These are phyloP conservation scores for Syncephalastrum monosporum DNA, from an alignment of 371 early-diverging fungal genomes.

Conservation along the genomic window DNA sequence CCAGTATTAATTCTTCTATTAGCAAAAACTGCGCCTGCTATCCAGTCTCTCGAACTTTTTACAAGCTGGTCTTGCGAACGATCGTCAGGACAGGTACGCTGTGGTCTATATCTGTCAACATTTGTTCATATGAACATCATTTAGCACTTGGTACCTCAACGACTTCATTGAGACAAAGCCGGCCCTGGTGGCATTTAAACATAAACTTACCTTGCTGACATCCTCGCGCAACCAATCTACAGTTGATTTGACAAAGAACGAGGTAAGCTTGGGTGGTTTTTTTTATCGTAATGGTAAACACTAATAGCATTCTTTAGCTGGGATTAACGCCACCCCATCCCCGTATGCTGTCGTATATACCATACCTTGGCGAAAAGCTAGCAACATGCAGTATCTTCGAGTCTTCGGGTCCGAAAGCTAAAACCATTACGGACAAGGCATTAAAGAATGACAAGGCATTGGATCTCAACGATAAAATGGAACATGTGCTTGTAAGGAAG, in stretches of 20 bases:
- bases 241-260: too few species aligned
- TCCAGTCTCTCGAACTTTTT: conserved; percentile 37
- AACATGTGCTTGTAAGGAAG: neutral
- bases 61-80: conserved; percentile 40
- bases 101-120: neutral
- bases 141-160: conserved; percentile 44
- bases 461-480: neutral
- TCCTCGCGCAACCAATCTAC: too few species aligned
- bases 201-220: conserved; percentile 11
- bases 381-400: conserved; percentile 27
- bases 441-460: neutral
- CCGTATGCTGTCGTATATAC: too few species aligned
- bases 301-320: too few species aligned
- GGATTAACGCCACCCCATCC: too few species aligned
- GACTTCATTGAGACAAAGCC: conserved; percentile 48
- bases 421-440: neutral
- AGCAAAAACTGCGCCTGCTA: conserved; percentile 39
- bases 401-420: conserved; percentile 18
- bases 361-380: too few species aligned
- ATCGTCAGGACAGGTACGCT: conserved; percentile 25
- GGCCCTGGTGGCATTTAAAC: conserved; percentile 45
- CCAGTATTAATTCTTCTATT: neutral
- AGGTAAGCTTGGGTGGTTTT: too few species aligned
- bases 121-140: neutral
- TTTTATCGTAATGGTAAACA: too few species aligned